Conservation (phyloP, 768 basidiomycete species). For the Mycena crocata region DNA sequence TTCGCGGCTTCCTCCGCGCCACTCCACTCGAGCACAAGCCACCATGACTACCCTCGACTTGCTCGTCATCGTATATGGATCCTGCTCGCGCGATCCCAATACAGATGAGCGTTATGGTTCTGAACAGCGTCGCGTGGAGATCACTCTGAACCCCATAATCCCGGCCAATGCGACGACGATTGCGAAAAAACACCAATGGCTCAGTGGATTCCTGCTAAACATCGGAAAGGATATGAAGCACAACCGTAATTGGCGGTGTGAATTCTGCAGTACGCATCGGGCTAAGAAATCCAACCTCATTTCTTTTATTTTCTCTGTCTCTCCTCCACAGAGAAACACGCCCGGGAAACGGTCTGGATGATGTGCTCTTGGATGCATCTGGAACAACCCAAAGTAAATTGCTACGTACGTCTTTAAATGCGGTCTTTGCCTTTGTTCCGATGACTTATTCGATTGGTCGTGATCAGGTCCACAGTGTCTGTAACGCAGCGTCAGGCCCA, state of each 20-base stretch:
- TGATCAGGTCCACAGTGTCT: slow-evolving; percentile 23
- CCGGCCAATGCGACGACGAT: slow-evolving; percentile 12
- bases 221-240: slow-evolving; percentile 26
- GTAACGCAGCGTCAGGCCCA: slow-evolving; percentile 5
- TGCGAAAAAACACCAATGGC: slow-evolving; percentile 3
- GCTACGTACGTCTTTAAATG: slow-evolving; percentile 16
- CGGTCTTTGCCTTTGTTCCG: background rate
- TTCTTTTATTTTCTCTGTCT: no score
- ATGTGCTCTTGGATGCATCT: slow-evolving; percentile 22
- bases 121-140: slow-evolving; percentile 28
- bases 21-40: no score
- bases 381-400: background rate
- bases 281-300: no score
- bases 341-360: slow-evolving; percentile 27
- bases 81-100: slow-evolving; percentile 14
- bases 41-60: slow-evolving; percentile 14
- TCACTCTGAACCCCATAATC: slow-evolving; percentile 15
- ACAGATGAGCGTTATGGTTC: slow-evolving; percentile 13
- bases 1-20: no score
- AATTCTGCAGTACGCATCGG: slow-evolving; percentile 28
- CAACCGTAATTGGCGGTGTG: slow-evolving; percentile 28
- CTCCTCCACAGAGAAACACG: no score
- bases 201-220: background rate
- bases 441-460: no score
- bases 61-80: slow-evolving; percentile 22